A percentile compares a stretch with the other conserved stretches of the same genome.
These are phyloP conservation scores for Panicum hallii DNA, from an alignment of 202 grass and related monocot genomes.

Conservation along the genomic window DNA sequence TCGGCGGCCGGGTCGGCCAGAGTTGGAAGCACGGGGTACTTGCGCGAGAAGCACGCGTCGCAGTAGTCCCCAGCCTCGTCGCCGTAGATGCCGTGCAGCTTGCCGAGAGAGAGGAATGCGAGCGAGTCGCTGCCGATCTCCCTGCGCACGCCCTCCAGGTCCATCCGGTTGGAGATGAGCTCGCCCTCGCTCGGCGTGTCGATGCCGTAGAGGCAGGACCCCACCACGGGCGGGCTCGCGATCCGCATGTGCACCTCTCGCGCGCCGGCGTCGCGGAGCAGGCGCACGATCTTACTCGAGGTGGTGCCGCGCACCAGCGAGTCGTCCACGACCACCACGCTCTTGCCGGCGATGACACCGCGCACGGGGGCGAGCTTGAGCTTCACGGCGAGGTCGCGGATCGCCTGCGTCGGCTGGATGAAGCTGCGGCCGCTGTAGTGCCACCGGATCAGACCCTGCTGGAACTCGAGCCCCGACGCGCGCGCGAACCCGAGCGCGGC, in stretches of 20 bases:
- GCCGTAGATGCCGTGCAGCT: constrained; percentile 55
- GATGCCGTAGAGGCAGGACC: constrained; percentile 80
- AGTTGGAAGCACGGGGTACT: constrained; percentile 65
- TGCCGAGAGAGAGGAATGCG: constrained; percentile 64
- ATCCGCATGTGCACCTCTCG: constrained; percentile 84
- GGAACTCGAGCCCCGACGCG: constrained; percentile 65
- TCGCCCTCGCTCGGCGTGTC: constrained; percentile 72
- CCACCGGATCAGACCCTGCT: constrained; percentile 73
- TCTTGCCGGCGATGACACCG: constrained; percentile 64
- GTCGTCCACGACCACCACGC: constrained; percentile 83
- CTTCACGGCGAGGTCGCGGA: constrained; percentile 74
- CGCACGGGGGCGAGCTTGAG: constrained; percentile 70
- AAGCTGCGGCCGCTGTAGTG: constrained; percentile 83
- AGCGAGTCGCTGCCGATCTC: constrained; percentile 71
- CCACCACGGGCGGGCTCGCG: constrained; percentile 70
- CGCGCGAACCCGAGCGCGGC: constrained; percentile 72
- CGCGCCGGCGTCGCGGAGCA: constrained; percentile 63
- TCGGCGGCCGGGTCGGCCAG: constrained; percentile 48
- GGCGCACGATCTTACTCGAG: constrained; percentile 69
- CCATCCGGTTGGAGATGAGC: constrained; percentile 72
- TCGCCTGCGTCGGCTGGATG: constrained; percentile 73
- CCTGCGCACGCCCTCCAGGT: constrained; percentile 56
- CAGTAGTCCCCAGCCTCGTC: constrained; percentile 56
- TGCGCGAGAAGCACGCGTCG: constrained; percentile 70
- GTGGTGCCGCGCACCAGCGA: constrained; percentile 83